phyloP scores from a whole-genome alignment of 805 yeast species.

The Sugiyamaella smithiae region DNA sequence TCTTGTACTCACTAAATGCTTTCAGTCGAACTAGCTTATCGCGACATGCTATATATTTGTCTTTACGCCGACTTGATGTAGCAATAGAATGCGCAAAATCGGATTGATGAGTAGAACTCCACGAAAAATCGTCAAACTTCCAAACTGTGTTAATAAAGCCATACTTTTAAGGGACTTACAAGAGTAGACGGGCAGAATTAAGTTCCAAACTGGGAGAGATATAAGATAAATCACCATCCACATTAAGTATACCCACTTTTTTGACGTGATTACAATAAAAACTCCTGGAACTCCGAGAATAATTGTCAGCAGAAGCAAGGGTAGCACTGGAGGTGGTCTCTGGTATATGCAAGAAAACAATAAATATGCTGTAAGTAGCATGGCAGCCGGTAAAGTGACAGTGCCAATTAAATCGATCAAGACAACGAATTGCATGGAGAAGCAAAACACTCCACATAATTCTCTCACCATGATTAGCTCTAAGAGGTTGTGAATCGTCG shows the following conservation, averaged over 20 bases:
- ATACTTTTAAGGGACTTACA: constrained; percentile 34
- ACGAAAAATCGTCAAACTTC: constrained; percentile 94
- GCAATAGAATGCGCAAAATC: constrained; percentile 29
- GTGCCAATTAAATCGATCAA: constrained; percentile 84
- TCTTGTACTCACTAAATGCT: constrained; percentile 10
- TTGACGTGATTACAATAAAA: constrained; percentile 71
- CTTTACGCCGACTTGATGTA: constrained; percentile 28
- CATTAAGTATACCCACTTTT: constrained; percentile 63
- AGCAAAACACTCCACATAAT: constrained; percentile 90
- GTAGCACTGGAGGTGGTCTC: constrained; percentile 71
- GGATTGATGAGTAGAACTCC: constrained; percentile 96
- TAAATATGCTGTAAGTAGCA: constrained; percentile 77
- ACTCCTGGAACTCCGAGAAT: constrained; percentile 85
- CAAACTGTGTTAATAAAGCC: constrained; percentile 40
- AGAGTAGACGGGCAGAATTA: constrained; percentile 79
- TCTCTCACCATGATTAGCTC: constrained; percentile 82
- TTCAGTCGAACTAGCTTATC: constrained; percentile 7
- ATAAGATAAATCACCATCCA: constrained; percentile 77
- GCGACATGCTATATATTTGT: constrained; percentile 8
- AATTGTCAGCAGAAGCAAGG: constrained; percentile 70
- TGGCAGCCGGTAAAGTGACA: constrained; percentile 83
- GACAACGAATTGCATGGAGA: constrained; percentile 91
- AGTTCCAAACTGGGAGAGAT: constrained; percentile 93
- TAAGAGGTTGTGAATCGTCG: constrained; percentile 88
- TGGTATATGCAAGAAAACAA: constrained; percentile 66